phyloP scores from a whole-genome alignment of 441 rosid species.

The Francoa sonchifolia region DNA sequence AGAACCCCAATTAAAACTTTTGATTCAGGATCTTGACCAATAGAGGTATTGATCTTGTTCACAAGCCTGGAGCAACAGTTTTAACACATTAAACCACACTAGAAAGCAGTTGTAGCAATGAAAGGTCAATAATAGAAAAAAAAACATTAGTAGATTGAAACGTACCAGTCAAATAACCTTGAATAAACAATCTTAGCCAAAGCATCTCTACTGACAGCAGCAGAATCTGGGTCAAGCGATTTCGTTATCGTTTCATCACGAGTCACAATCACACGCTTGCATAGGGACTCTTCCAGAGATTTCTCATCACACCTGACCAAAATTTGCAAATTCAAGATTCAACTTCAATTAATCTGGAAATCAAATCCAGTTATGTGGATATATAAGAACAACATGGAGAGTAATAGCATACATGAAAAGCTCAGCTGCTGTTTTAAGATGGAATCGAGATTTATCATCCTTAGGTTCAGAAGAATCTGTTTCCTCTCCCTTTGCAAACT shows the following conservation, averaged over 20 bases:
- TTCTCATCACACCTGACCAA: slow-evolving; percentile 73
- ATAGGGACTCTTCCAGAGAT: slow-evolving; percentile 70
- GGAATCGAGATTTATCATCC: slow-evolving; percentile 63
- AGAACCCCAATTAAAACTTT: slow-evolving; percentile 82
- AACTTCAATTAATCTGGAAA: slow-evolving; percentile 9
- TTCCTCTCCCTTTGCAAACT: slow-evolving; percentile 71
- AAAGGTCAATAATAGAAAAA: neutral
- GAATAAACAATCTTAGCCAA: slow-evolving; percentile 87
- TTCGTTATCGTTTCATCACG: slow-evolving; percentile 93
- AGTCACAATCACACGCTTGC: slow-evolving; percentile 88
- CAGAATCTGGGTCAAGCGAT: slow-evolving; percentile 72
- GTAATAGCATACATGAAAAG: slow-evolving; percentile 52
- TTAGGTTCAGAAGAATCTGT: slow-evolving; percentile 66
- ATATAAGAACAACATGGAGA: slow-evolving; percentile 2
- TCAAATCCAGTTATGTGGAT: slow-evolving; percentile 1
- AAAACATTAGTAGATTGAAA: slow-evolving; percentile 5
- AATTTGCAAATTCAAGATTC: slow-evolving; percentile 13
- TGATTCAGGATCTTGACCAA: slow-evolving; percentile 86
- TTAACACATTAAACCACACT: slow-evolving; percentile 10
- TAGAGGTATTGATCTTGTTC: slow-evolving; percentile 66
- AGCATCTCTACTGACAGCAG: slow-evolving; percentile 82
- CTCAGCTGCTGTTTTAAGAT: slow-evolving; percentile 70
- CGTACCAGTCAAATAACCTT: slow-evolving; percentile 94
- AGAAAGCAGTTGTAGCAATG: slow-evolving; percentile 6
- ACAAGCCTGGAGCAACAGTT: slow-evolving; percentile 57